Percentiles rank a stretch among this genome's conserved stretches.
Evolutionary conservation across 768 basidiomycete genomes (phyloP).

Genomic region (Lactarius deliciosus): DNA sequence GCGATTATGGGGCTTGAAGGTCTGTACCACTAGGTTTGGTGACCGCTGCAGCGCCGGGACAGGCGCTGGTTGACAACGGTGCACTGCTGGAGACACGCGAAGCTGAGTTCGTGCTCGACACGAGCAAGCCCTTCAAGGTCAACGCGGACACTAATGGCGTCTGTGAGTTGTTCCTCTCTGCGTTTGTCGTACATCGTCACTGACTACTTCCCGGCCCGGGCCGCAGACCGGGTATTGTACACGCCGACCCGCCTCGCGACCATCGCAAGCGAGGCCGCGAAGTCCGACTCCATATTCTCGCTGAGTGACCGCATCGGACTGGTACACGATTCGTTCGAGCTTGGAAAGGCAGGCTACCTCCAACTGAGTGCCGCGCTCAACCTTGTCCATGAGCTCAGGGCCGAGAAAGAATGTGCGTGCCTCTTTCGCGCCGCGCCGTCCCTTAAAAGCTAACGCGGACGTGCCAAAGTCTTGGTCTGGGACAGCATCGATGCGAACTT

Average conservation of each 20-base stretch:
- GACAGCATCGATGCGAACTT: slow-evolving; percentile 62
- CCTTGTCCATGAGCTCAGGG: slow-evolving; percentile 63
- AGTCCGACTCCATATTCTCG: slow-evolving; percentile 60
- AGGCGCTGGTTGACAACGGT: slow-evolving; percentile 55
- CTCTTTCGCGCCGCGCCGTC: neutral
- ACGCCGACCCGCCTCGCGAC: slow-evolving; percentile 71
- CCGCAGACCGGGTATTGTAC: slow-evolving; percentile 81
- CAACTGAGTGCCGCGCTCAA: slow-evolving; percentile 75
- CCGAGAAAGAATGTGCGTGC: slow-evolving; percentile 73
- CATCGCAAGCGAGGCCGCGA: slow-evolving; percentile 80
- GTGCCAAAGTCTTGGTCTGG: slow-evolving; percentile 73
- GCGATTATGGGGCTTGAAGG: slow-evolving; percentile 42
- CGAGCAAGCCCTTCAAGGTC: slow-evolving; percentile 78
- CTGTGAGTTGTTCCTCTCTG: slow-evolving; percentile 54
- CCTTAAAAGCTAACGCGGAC: slow-evolving; percentile 9
- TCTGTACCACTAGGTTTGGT: slow-evolving; percentile 76
- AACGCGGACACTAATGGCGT: slow-evolving; percentile 89
- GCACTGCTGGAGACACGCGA: slow-evolving; percentile 70
- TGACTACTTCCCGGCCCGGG: slow-evolving; percentile 30
- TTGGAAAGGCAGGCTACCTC: slow-evolving; percentile 81
- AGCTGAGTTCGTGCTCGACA: slow-evolving; percentile 65
- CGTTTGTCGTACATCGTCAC: neutral
- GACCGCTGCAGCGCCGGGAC: slow-evolving; percentile 57
- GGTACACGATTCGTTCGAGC: slow-evolving; percentile 76
- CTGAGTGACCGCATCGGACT: slow-evolving; percentile 91